Conservation (phyloP, 2,329 filamentous ascomycete species). For the Talaromyces marneffei region DNA sequence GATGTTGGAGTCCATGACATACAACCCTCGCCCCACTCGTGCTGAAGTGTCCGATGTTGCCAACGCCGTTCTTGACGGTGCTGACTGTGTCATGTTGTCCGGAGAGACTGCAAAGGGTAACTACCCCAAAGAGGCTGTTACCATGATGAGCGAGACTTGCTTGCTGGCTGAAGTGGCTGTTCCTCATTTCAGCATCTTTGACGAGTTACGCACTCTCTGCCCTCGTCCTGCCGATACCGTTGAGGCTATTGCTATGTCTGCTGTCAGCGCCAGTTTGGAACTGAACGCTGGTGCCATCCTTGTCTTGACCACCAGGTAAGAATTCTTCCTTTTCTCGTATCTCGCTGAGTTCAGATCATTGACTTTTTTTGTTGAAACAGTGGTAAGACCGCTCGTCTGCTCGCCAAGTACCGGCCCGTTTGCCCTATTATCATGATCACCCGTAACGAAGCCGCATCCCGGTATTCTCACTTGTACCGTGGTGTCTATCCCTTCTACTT, state of each 20-base stretch:
- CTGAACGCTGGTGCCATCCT: constrained; percentile 95
- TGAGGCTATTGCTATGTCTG: constrained; percentile 95
- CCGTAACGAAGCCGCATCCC: constrained; percentile 72
- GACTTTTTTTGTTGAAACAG: constrained; percentile 40
- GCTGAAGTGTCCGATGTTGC: constrained; percentile 98
- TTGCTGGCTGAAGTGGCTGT: constrained; percentile 95
- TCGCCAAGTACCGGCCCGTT: constrained; percentile 97
- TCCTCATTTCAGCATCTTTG: constrained; percentile 92
- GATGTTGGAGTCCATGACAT: constrained; percentile 99
- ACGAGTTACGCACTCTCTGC: constrained; percentile 82
- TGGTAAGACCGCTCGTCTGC: constrained; percentile 85
- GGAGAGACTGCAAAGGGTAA: constrained; percentile 97
- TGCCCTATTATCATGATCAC: constrained; percentile 99
- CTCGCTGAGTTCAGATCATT: neutral
- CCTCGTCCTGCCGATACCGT: constrained; percentile 78
- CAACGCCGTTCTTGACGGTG: constrained; percentile 94
- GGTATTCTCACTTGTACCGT: constrained; percentile 93
- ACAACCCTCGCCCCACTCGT: constrained; percentile 96
- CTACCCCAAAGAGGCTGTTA: constrained; percentile 87
- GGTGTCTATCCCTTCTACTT: constrained; percentile 98
- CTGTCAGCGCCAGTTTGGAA: constrained; percentile 90
- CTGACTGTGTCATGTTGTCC: constrained; percentile 99
- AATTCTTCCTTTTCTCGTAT: neutral
- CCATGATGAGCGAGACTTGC: constrained; percentile 98
- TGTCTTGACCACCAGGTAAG: constrained; percentile 81